phyloP scores from a whole-genome alignment of 768 basidiomycete species.

The Glaciozyma antarctica region DNA sequence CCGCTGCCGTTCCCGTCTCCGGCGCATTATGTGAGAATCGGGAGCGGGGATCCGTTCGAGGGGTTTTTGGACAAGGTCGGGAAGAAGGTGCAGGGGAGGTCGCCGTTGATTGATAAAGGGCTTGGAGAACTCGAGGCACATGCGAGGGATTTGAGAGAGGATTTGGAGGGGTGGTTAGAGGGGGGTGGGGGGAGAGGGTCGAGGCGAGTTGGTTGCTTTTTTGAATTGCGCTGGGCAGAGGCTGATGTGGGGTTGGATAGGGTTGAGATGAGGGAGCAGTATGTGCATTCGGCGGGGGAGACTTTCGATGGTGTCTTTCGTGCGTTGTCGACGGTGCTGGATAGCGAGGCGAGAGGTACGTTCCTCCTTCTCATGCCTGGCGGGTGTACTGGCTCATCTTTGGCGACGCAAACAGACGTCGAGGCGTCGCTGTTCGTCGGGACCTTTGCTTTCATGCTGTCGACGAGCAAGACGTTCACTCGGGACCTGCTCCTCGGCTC shows the following conservation, averaged over 20 bases:
- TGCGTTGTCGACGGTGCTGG: neutral
- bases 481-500: constrained; percentile 14
- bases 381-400: neutral
- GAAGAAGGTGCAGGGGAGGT: constrained; percentile 22
- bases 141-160: constrained; percentile 11
- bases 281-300: constrained; percentile 3
- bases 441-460: constrained; percentile 10
- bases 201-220: neutral
- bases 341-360: neutral
- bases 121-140: constrained; percentile 21
- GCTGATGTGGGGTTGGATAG: neutral
- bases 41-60: constrained; percentile 21
- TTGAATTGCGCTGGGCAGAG: neutral
- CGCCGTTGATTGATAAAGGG: constrained; percentile 24
- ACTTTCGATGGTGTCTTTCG: constrained; percentile 9
- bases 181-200: neutral
- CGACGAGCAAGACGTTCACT: constrained; percentile 1
- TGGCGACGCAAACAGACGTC: neutral
- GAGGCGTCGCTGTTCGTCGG: constrained; percentile 17
- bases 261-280: constrained; percentile 6
- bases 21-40: neutral
- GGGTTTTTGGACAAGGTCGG: constrained; percentile 18
- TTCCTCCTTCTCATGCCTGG: too few relatives aligned
- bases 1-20: constrained; percentile 19
- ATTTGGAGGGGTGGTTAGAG: constrained; percentile 22